phyloP scores from a whole-genome alignment of 2,329 filamentous ascomycete genomes.

The Venturia carpophila region DNA sequence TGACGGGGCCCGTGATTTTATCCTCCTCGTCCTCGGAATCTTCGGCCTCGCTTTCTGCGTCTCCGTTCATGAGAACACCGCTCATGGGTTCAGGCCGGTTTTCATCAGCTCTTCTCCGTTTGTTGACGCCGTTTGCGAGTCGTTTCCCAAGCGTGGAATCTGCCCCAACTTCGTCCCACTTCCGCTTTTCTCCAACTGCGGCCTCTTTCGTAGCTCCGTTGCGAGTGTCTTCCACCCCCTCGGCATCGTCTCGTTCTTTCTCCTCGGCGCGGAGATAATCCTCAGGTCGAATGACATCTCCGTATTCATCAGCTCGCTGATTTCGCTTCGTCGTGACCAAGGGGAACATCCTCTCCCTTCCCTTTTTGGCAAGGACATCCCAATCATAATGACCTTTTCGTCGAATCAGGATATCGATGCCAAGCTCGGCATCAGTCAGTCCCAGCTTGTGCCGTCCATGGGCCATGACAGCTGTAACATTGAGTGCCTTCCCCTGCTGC shows the following conservation, averaged over 20 bases:
- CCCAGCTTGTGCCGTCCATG: constrained; percentile 82
- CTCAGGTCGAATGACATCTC: constrained; percentile 85
- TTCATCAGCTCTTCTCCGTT: constrained; percentile 44
- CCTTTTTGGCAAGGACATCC: constrained; percentile 83
- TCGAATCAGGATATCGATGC: constrained; percentile 82
- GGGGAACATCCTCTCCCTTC: constrained; percentile 86
- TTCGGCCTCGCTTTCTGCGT: constrained; percentile 35
- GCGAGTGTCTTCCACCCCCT: constrained; percentile 45
- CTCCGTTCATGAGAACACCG: constrained; percentile 22
- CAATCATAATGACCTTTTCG: constrained; percentile 90
- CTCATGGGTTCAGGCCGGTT: constrained; percentile 22
- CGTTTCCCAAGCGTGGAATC: constrained; percentile 31
- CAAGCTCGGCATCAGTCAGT: constrained; percentile 80
- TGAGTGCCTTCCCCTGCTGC: constrained; percentile 85
- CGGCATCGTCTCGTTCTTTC: constrained; percentile 64
- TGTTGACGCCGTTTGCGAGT: constrained; percentile 44
- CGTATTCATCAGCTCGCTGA: constrained; percentile 77
- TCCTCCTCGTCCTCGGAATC: constrained; percentile 46
- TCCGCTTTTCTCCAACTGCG: constrained; percentile 78
- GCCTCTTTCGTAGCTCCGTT: constrained; percentile 39
- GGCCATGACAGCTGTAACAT: constrained; percentile 75
- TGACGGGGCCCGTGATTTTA: constrained; percentile 60
- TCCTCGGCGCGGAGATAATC: constrained; percentile 92
- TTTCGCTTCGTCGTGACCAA: constrained; percentile 63
- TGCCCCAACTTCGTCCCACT: constrained; percentile 68